Evolutionary conservation across 148 eudicot species (phyloP).

Genomic region (Diospyros lotus): DNA sequence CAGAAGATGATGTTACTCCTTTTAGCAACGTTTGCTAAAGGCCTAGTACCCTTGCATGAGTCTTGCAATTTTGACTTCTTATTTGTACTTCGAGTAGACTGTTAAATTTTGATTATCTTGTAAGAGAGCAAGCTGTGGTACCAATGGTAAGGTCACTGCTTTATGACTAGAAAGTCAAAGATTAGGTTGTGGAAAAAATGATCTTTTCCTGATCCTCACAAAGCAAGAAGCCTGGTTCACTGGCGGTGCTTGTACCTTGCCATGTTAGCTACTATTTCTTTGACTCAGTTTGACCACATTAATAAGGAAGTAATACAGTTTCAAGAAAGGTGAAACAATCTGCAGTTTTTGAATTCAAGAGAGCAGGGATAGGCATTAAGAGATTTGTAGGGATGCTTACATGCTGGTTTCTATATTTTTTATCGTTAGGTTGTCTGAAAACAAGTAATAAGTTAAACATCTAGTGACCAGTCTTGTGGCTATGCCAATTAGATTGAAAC

Average conservation of each 20-base stretch:
- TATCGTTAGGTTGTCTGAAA: background rate
- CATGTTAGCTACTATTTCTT: background rate
- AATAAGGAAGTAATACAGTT: background rate
- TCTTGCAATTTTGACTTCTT: background rate
- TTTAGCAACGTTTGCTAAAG: too few species aligned
- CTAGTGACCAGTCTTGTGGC: background rate
- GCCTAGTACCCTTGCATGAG: too few species aligned
- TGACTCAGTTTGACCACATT: background rate
- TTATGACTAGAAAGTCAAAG: too few species aligned
- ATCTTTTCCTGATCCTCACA: too few species aligned
- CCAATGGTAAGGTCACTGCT: too few species aligned
- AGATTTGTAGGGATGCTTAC: background rate
- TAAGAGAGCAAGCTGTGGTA: too few species aligned
- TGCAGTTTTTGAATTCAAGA: background rate
- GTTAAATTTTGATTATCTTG: too few species aligned
- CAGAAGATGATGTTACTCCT: background rate
- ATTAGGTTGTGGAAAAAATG: too few species aligned
- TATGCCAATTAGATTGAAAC: background rate
- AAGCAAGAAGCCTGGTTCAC: too few species aligned
- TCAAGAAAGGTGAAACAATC: background rate
- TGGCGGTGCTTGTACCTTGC: background rate
- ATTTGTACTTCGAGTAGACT: background rate
- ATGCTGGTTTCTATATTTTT: background rate
- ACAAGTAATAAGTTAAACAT: background rate
- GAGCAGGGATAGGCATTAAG: background rate